A percentile compares a stretch with the other conserved stretches of the same genome.
Conservation (phyloP, 2,329 filamentous ascomycete genomes). For the Alternaria sp. region DNA sequence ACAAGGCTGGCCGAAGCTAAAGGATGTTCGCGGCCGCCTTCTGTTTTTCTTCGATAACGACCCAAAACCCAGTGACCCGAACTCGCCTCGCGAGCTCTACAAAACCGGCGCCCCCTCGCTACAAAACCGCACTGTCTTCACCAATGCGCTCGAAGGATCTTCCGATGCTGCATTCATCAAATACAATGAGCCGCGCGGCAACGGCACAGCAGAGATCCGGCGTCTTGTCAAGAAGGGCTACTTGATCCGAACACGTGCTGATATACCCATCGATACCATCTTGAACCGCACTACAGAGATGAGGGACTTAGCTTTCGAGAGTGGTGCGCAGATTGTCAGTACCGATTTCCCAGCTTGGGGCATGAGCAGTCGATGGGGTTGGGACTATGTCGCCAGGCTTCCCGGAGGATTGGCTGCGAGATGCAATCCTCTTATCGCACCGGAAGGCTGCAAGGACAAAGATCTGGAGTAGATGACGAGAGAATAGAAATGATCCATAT, state of each 20-base stretch:
- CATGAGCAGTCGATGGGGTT: conserved; percentile 56
- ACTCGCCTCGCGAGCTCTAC: conserved; percentile 50
- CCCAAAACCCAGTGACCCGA: conserved; percentile 41
- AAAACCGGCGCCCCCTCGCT: conserved; percentile 41
- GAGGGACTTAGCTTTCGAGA: conserved; percentile 53
- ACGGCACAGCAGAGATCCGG: conserved; percentile 51
- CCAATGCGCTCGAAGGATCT: conserved; percentile 55
- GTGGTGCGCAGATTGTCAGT: conserved; percentile 59
- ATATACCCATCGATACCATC: conserved; percentile 56
- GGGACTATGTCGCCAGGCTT: conserved; percentile 54
- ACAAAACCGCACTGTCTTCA: conserved; percentile 58
- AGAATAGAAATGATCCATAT: neutral
- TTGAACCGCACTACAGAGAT: conserved; percentile 51
- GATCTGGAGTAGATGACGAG: conserved; percentile 19
- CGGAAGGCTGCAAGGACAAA: conserved; percentile 43
- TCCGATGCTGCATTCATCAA: conserved; percentile 59
- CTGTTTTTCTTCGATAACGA: conserved; percentile 62
- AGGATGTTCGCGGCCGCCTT: conserved; percentile 54
- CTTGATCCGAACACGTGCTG: conserved; percentile 58
- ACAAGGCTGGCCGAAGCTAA: conserved; percentile 58
- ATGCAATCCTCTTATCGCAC: conserved; percentile 50
- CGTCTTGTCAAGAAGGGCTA: conserved; percentile 56
- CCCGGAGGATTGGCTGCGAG: conserved; percentile 38
- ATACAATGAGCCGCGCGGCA: conserved; percentile 53
- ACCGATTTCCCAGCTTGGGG: conserved; percentile 59